phyloP scores from a whole-genome alignment of 306 rosid genomes.

The Cucurbita maxima region DNA sequence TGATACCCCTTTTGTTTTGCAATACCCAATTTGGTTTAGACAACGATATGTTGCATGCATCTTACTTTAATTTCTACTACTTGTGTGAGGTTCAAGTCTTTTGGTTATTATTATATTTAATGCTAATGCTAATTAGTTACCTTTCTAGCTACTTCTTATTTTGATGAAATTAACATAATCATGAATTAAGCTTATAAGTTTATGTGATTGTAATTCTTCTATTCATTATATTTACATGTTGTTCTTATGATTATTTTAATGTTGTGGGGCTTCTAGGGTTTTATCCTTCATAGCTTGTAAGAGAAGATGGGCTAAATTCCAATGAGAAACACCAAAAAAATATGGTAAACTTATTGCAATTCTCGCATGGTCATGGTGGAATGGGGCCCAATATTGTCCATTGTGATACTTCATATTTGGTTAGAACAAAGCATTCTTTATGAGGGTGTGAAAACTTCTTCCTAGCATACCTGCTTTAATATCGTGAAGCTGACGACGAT shows the following conservation, averaged over 20 bases:
- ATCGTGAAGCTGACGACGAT: too few relatives aligned
- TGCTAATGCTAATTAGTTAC: background rate
- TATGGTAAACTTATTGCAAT: too few relatives aligned
- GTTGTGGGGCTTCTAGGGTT: background rate
- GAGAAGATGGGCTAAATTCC: background rate
- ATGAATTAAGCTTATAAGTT: background rate
- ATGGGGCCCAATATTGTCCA: too few relatives aligned
- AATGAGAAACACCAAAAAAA: too few relatives aligned
- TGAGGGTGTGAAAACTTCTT: too few relatives aligned
- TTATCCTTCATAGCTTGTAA: background rate
- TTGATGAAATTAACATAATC: background rate
- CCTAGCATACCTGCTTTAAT: too few relatives aligned
- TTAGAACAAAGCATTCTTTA: too few relatives aligned
- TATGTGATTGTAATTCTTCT: too few relatives aligned
- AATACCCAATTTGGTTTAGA: background rate
- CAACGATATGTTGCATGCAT: background rate
- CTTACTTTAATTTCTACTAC: background rate
- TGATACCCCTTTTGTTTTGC: background rate
- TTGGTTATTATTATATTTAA: background rate
- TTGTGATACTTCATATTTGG: too few relatives aligned
- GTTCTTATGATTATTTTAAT: too few relatives aligned
- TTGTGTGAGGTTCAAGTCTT: background rate
- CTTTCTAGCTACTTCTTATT: background rate
- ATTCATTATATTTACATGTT: too few relatives aligned
- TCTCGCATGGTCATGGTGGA: too few relatives aligned